Evolutionary conservation across 2,329 filamentous ascomycete genomes (phyloP).

Genomic region (Apiospora saccharicola): DNA sequence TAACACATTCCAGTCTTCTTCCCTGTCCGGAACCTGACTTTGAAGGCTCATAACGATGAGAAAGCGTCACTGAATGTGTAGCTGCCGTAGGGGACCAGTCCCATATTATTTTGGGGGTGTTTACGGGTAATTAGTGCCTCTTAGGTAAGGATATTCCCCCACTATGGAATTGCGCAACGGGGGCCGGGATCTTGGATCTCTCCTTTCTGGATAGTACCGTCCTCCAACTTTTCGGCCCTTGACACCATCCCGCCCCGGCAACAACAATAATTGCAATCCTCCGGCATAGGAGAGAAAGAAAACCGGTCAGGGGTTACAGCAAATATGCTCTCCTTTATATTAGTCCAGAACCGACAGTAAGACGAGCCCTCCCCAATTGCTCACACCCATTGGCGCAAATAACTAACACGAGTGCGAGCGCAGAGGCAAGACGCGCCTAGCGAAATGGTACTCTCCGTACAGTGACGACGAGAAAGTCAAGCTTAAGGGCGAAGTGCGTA

Average conservation of each 20-base stretch:
- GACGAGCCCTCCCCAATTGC: constrained; percentile 28
- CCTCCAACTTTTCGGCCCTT: constrained; percentile 24
- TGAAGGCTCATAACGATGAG: background rate
- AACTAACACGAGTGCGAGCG: constrained; percentile 7
- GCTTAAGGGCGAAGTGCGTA: constrained; percentile 88
- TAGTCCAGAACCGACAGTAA: constrained; percentile 53
- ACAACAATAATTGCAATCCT: background rate
- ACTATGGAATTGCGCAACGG: constrained; percentile 7
- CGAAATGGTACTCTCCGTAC: constrained; percentile 99
- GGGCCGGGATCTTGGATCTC: background rate
- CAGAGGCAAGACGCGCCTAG: constrained; percentile 96
- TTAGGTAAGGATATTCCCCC: constrained; percentile 15
- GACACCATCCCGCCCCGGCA: background rate
- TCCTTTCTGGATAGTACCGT: constrained; percentile 13
- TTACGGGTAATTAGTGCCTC: background rate
- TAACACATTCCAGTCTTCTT: background rate
- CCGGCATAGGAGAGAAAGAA: background rate
- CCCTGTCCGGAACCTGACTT: background rate
- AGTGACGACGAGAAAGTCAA: constrained; percentile 99
- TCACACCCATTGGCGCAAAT: background rate
- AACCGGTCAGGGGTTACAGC: constrained; percentile 7
- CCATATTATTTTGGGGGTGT: background rate
- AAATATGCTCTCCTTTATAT: constrained; percentile 51
- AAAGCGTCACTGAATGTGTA: background rate
- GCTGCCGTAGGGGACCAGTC: background rate